Conservation (phyloP, 345 rosid genomes). For the Eucalyptus viminalis region DNA sequence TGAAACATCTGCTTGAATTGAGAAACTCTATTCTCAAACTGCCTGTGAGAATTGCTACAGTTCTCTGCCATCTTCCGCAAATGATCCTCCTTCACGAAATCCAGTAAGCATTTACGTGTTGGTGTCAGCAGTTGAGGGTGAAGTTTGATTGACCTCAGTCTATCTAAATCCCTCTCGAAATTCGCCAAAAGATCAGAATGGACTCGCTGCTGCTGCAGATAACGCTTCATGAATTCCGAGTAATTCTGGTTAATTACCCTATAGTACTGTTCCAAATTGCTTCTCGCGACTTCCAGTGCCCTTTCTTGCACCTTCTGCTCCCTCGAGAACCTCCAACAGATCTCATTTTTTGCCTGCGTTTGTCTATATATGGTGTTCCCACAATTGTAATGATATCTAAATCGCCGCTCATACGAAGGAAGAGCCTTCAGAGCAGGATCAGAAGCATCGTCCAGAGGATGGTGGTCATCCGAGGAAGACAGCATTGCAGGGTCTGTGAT, state of each 20-base stretch:
- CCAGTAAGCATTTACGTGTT: conserved; percentile 46
- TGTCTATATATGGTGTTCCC: conserved; percentile 48
- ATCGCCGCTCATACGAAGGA: conserved; percentile 84
- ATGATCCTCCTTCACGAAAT: conserved; percentile 82
- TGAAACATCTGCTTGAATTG: conserved; percentile 76
- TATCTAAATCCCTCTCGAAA: conserved; percentile 66
- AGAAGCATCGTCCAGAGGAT: conserved; percentile 72
- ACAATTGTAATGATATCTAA: conserved; percentile 60
- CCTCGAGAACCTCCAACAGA: conserved; percentile 58
- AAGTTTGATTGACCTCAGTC: conserved; percentile 62
- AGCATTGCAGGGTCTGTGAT: conserved; percentile 45
- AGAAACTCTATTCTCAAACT: conserved; percentile 81
- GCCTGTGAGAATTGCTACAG: conserved; percentile 64
- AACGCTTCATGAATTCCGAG: conserved; percentile 80
- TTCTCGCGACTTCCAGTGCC: conserved; percentile 76
- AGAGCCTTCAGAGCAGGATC: conserved; percentile 96
- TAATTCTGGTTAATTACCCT: conserved; percentile 65
- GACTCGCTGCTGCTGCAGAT: conserved; percentile 51
- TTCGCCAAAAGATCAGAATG: conserved; percentile 71
- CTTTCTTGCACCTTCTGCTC: conserved; percentile 89
- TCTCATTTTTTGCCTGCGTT: conserved; percentile 37
- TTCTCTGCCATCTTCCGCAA: conserved; percentile 60
- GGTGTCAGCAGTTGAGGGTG: conserved; percentile 63
- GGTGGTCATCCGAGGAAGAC: conserved; percentile 36
- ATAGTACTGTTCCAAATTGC: conserved; percentile 79